These are phyloP conservation scores for Starmerella cellae DNA, from an alignment of 805 yeast genomes.

Conservation along the genomic window DNA sequence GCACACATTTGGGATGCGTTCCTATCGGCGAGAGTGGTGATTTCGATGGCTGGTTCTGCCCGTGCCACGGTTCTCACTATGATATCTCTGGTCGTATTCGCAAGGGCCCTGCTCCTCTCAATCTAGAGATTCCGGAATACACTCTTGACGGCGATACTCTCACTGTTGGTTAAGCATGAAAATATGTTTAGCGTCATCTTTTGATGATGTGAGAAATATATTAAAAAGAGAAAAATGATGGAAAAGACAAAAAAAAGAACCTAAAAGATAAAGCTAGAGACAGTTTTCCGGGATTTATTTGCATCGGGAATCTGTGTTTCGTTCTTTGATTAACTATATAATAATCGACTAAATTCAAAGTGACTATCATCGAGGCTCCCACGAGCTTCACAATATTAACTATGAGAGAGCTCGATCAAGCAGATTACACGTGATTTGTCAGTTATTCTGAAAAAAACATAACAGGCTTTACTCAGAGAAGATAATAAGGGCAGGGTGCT, in stretches of 20 bases:
- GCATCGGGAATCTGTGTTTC: too few species aligned
- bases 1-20: slow-evolving; percentile 99
- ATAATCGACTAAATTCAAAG: too few species aligned
- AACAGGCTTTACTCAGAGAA: too few species aligned
- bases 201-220: background rate
- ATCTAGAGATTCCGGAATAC: slow-evolving; percentile 91
- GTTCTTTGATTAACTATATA: too few species aligned
- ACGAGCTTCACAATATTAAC: too few species aligned
- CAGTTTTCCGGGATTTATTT: too few species aligned
- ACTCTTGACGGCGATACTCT: slow-evolving; percentile 74
- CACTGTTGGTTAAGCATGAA: slow-evolving; percentile 58
- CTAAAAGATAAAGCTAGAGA: background rate
- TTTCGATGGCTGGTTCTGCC: slow-evolving; percentile 99
- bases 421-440: too few species aligned
- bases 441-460: too few species aligned
- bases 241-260: background rate
- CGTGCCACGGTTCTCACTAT: slow-evolving; percentile 99
- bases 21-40: slow-evolving; percentile 99
- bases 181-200: background rate
- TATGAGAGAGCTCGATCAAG: too few species aligned
- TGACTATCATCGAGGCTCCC: too few species aligned
- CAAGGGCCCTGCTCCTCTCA: slow-evolving; percentile 99
- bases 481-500: too few species aligned
- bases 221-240: background rate
- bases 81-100: slow-evolving; percentile 99